Conservation (phyloP, 2,329 filamentous ascomycete species). For the Emericellopsis cladophorae region DNA sequence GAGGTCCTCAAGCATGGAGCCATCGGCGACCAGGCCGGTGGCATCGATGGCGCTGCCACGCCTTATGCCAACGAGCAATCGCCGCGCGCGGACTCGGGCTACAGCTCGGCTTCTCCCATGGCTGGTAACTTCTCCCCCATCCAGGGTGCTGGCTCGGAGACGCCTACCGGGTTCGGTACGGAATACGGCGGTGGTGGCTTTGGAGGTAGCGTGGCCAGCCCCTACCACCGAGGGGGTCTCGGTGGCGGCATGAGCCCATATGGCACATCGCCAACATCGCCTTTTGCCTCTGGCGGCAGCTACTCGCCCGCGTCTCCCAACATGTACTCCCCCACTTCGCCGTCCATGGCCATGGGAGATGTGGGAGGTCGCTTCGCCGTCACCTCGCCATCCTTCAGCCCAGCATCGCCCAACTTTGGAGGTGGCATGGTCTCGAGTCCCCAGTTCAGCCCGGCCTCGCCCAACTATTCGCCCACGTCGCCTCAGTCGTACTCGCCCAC, state of each 20-base stretch:
- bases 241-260: conserved; percentile 60
- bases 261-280: conserved; percentile 54
- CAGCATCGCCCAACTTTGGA: conserved; percentile 45
- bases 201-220: conserved; percentile 43
- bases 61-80: conserved; percentile 78
- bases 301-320: background rate
- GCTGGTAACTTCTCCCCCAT: conserved; percentile 68
- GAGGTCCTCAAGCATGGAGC: conserved; percentile 61
- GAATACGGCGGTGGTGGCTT: conserved; percentile 43
- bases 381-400: background rate
- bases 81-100: conserved; percentile 61
- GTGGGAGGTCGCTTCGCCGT: conserved; percentile 32
- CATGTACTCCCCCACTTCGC: conserved; percentile 63
- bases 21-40: conserved; percentile 62
- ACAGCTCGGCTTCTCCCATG: conserved; percentile 44
- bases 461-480: conserved; percentile 48
- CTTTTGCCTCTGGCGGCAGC: conserved; percentile 39
- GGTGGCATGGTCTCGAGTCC: conserved; percentile 40
- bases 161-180: conserved; percentile 51
- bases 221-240: conserved; percentile 38
- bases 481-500: conserved; percentile 51
- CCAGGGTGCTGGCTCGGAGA: conserved; percentile 60
- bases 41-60: conserved; percentile 74
- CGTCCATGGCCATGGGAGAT: conserved; percentile 39
- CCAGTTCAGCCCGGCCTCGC: conserved; percentile 53